These are phyloP conservation scores for Oryza australiensis DNA, from an alignment of 176 grass and related monocot genomes.

Conservation along the genomic window DNA sequence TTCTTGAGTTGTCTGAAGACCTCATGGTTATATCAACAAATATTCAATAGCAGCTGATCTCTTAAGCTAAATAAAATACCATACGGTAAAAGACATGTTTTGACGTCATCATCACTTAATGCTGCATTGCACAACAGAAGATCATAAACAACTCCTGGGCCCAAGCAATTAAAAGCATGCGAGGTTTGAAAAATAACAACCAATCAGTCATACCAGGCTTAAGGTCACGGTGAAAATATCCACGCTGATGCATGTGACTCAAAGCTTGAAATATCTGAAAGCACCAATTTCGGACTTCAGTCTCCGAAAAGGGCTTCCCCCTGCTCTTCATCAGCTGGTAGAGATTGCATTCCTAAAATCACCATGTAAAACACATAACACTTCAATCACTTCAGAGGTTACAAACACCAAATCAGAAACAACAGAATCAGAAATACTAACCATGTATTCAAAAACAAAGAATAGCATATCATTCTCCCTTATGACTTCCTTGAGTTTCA, in stretches of 20 bases:
- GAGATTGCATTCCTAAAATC: slow-evolving; percentile 84
- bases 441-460: slow-evolving; percentile 99
- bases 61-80: neutral
- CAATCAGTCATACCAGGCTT: slow-evolving; percentile 78
- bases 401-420: neutral
- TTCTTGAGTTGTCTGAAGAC: neutral
- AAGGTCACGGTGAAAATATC: too few relatives aligned
- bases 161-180: neutral
- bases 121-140: neutral
- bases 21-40: neutral
- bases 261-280: slow-evolving; percentile 99
- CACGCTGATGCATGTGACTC: slow-evolving; percentile 94
- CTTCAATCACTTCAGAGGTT: neutral
- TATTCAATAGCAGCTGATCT: neutral
- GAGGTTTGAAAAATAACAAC: neutral
- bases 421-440: slow-evolving; percentile 37
- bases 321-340: slow-evolving; percentile 97
- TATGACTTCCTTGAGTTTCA: slow-evolving; percentile 99
- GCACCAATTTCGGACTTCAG: slow-evolving; percentile 87
- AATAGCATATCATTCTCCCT: slow-evolving; percentile 90
- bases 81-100: neutral
- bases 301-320: slow-evolving; percentile 77
- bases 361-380: slow-evolving; percentile 7
- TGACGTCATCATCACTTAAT: neutral
- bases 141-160: neutral